A percentile compares a stretch with the other conserved stretches of the same genome.
These are phyloP conservation scores for Penicillium crustosum DNA, from an alignment of 2,329 filamentous ascomycete genomes.

Conservation along the genomic window DNA sequence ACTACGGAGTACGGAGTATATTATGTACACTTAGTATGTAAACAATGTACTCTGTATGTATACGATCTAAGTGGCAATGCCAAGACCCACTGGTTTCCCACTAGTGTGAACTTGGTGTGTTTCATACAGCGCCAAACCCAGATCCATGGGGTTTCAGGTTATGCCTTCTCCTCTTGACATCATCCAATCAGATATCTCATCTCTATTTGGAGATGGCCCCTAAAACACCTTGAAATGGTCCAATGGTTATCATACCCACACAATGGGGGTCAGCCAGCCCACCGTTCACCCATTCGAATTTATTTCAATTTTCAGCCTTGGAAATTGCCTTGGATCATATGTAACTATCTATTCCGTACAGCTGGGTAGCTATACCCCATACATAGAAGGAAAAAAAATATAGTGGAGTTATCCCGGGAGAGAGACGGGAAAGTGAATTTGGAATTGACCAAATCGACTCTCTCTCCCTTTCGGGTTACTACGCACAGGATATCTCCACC, in stretches of 20 bases:
- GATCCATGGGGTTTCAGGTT: slow-evolving; percentile 32
- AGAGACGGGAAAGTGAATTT: not conserved
- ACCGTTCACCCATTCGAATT: slow-evolving; percentile 13
- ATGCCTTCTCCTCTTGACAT: slow-evolving; percentile 2
- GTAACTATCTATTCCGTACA: not conserved
- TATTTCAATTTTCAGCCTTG: no score
- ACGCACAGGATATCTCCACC: slow-evolving; percentile 9
- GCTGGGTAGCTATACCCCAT: no score
- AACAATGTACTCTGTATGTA: no score
- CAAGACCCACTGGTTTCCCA: slow-evolving; percentile 18
- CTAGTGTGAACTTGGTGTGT: slow-evolving; percentile 31
- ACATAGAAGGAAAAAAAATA: no score
- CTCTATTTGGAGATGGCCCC: not conserved
- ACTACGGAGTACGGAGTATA: no score
- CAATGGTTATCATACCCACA: not conserved
- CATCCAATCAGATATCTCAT: not conserved
- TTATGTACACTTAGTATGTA: no score
- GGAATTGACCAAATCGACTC: not conserved
- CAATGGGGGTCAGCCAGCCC: slow-evolving; percentile 15
- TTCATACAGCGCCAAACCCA: slow-evolving; percentile 25
- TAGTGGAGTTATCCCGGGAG: not conserved
- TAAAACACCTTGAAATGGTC: not conserved
- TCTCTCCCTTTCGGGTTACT: slow-evolving; percentile 4
- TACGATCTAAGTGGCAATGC: not conserved
- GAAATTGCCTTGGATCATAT: not conserved